Percentiles rank a stretch among this genome's conserved stretches.
Conservation (phyloP, 2,329 filamentous ascomycete species). For the Fusarium zealandicum region DNA sequence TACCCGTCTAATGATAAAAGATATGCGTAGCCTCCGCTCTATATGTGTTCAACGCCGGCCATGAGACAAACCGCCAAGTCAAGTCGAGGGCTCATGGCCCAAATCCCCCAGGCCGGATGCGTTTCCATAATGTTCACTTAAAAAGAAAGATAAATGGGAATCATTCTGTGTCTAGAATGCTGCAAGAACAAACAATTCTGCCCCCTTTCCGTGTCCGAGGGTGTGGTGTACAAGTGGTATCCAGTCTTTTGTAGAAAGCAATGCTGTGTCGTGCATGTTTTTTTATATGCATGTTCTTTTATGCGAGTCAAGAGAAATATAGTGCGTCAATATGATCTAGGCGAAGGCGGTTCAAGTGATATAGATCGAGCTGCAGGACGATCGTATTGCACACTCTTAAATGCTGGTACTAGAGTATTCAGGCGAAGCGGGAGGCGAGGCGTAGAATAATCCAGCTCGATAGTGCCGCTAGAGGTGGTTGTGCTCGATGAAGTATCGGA, state of each 20-base stretch:
- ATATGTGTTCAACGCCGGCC: slow-evolving; percentile 32
- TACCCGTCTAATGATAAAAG: slow-evolving; percentile 21
- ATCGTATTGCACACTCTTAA: slow-evolving; percentile 36
- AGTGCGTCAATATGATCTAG: slow-evolving; percentile 32
- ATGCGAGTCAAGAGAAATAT: neutral
- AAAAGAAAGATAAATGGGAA: slow-evolving; percentile 3
- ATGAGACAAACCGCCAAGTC: slow-evolving; percentile 7
- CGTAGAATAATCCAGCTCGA: slow-evolving; percentile 24
- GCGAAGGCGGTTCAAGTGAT: slow-evolving; percentile 39
- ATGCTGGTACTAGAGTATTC: slow-evolving; percentile 31
- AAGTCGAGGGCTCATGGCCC: neutral
- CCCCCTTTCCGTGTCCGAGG: slow-evolving; percentile 15
- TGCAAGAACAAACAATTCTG: slow-evolving; percentile 18
- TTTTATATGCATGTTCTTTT: no score
- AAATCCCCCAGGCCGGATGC: neutral
- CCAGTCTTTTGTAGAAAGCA: slow-evolving; percentile 22
- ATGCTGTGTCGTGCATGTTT: slow-evolving; percentile 3
- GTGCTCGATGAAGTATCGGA: slow-evolving; percentile 36
- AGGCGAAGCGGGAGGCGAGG: slow-evolving; percentile 24
- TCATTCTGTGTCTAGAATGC: slow-evolving; percentile 28
- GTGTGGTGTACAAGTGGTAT: slow-evolving; percentile 23
- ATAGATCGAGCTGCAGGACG: slow-evolving; percentile 29
- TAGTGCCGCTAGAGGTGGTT: slow-evolving; percentile 22
- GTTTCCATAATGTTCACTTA: slow-evolving; percentile 16
- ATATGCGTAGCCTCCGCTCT: slow-evolving; percentile 24